Evolutionary conservation across 352 stramenopile genomes (phyloP), one percentile per base, ranked within the genome.

Genomic region (Globisporangium nagaii): DNA sequence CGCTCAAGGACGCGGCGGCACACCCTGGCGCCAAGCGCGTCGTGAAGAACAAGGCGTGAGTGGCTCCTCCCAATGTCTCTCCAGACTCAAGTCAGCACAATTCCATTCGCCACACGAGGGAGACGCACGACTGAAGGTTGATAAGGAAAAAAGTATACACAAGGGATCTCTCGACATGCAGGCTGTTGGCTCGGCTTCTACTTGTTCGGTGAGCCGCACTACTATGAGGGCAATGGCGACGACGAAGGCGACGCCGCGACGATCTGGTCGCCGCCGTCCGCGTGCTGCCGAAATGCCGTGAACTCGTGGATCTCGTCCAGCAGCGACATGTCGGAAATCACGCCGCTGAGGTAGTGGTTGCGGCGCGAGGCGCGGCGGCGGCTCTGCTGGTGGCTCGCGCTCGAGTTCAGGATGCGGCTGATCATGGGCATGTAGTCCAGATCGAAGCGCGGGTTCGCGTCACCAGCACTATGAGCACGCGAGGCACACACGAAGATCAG

Each of bases 361-460:
- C 83, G 80, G 31, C 83, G 65, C 12, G 78, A 90, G 44, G 74
- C 52, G 28, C 79, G 78, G 42, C 82, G 79, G 4, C 80, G 71
- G 40, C 71, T 74, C 68, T 84, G 71, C 56, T 88, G 71, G 40
- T 75, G 54, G 4, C 64, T 69, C 4, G 70, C 71, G 43, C 66
- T 86, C 41, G 64, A 71, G 25, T 59, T 62, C 9, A 78, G 42
- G 46, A 93, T 63, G 25, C 68, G 70, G 40, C 70, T 67, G 37
- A 93, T 52, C 72, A 89, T 78, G 12, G 82, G 79, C 60, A 90
- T 66, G 62, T 88, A 88, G 63, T 93, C 82, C 32, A 85, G 56
- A 8, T 62, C 62, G 54, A 88, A 86, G 32, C 62, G 63, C 10
- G 62, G 25, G 48, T 71, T 74, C 27, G 66, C 66, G 34, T 62